Evolutionary conservation across 495 filamentous ascomycete genomes (phyloP).

Genomic region (Neurospora tetrasperma): DNA sequence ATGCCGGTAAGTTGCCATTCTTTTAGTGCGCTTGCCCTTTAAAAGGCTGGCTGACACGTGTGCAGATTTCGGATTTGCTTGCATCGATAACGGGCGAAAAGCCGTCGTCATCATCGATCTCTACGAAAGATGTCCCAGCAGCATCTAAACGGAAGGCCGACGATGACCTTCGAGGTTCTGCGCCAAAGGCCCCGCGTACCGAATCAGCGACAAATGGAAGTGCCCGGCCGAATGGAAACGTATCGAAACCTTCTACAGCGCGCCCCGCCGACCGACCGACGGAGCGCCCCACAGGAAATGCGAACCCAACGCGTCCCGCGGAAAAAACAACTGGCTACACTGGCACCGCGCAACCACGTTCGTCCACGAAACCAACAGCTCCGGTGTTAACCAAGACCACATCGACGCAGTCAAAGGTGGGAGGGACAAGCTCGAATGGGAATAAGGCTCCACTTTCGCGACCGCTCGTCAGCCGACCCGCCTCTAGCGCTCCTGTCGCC

Average conservation of each 20-base stretch:
- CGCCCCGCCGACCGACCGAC: not conserved
- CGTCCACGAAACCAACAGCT: not conserved
- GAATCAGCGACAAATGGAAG: slow-evolving; percentile 10
- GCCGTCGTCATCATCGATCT: slow-evolving; percentile 24
- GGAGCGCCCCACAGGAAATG: slow-evolving; percentile 2
- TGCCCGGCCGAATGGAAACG: slow-evolving; percentile 8
- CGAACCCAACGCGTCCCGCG: slow-evolving; percentile 1
- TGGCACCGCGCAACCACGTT: slow-evolving; percentile 5
- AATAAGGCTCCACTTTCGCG: slow-evolving; percentile 11
- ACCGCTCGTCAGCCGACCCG: slow-evolving; percentile 9
- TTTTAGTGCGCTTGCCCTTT: not conserved
- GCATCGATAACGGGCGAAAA: slow-evolving; percentile 44
- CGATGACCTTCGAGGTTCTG: slow-evolving; percentile 26
- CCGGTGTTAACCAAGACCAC: slow-evolving; percentile 1
- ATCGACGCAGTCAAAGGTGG: not conserved
- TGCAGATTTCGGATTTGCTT: slow-evolving; percentile 43
- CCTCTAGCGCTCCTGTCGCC: not conserved
- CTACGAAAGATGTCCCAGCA: slow-evolving; percentile 13
- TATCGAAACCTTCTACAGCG: slow-evolving; percentile 7
- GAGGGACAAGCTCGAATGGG: slow-evolving; percentile 5
- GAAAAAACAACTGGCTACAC: slow-evolving; percentile 5
- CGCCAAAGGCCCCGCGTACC: slow-evolving; percentile 22
- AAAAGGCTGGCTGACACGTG: slow-evolving; percentile 7
- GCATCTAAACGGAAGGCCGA: slow-evolving; percentile 43
- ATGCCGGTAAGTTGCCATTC: slow-evolving; percentile 19